Base-by-base conservation (phyloP, 495 filamentous ascomycete species). In the Aspergillus baeticus region DNA sequence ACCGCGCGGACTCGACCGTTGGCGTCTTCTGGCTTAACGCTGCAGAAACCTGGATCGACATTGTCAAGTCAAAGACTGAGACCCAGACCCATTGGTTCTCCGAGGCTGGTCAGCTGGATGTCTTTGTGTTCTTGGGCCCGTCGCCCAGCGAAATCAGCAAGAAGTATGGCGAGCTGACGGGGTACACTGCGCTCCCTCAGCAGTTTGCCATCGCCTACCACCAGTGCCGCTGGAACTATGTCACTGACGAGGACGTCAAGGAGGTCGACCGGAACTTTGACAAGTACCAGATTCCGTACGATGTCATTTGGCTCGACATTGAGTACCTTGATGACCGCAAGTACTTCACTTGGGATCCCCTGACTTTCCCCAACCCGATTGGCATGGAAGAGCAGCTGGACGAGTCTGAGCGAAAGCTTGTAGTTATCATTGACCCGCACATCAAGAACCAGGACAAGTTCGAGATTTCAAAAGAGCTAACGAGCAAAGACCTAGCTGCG, bases 1-100 rank as follows among this genome's bases (percentile, higher is more conserved):
- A 97, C 61, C 87, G 87, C 63, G 93, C 94, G 68, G 84, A 87
- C 63, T 97, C 93, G 1, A 94, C 91, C 7, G 92, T 97, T 46
- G 95, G 91, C 50, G 88, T 98, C n/a, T 96, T 98, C 72, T 98
- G 94, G 94, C 81, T 98, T 46, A 98, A 97, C 69, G 90, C 91
- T 38, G 94, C 94, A 3, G 94, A 98, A 72, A 98, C 92, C 3
- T 98, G 94, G 94, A 75, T 98, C 49, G 94, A 98, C 70, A 87
- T 98, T 58, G 83, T 87, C 64, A 98, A 97, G 72, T 74, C 81
- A 13, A 89, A 84, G 62, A 88, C 78, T 5, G 84, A 83, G 60
- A 97, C 92, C 1, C 82, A 92, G 46, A 98, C 92, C 14, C 94
- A 98, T 69, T 98, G 94, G 94, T 86, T 98, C 58, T 97, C 95